Percentiles rank a stretch among this genome's conserved stretches.
phyloP scores from a whole-genome alignment of 1,284 basidiomycete species.

The Heliocybe sulcata region DNA sequence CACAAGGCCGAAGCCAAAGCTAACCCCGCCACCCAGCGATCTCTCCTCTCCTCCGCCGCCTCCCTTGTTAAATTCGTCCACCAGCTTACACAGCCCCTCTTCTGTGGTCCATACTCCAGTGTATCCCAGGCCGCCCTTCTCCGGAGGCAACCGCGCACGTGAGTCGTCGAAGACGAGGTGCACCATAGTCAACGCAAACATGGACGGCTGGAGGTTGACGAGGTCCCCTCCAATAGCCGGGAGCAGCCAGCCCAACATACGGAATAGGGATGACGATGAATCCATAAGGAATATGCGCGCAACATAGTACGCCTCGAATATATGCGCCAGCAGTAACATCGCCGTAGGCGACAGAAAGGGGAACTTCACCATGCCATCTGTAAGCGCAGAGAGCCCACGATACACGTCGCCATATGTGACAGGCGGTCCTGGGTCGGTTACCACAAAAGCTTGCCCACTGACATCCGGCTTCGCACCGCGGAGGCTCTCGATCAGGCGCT shows the following conservation, averaged over 20 bases:
- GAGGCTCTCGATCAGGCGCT: slow-evolving; percentile 44
- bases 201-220: slow-evolving; percentile 60
- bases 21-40: slow-evolving; percentile 22
- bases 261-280: slow-evolving; percentile 20
- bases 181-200: slow-evolving; percentile 53
- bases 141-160: slow-evolving; percentile 48
- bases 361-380: slow-evolving; percentile 44
- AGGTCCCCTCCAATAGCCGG: slow-evolving; percentile 47
- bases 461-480: slow-evolving; percentile 49
- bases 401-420: slow-evolving; percentile 57
- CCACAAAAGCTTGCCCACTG: slow-evolving; percentile 58
- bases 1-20: slow-evolving; percentile 27
- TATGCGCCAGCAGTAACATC: slow-evolving; percentile 45
- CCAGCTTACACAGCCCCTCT: slow-evolving; percentile 30
- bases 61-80: slow-evolving; percentile 39
- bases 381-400: slow-evolving; percentile 37
- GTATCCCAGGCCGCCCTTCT: slow-evolving; percentile 63
- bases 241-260: slow-evolving; percentile 29
- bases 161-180: slow-evolving; percentile 70
- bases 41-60: slow-evolving; percentile 25
- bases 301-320: slow-evolving; percentile 50
- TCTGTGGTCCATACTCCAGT: slow-evolving; percentile 49
- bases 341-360: slow-evolving; percentile 43
- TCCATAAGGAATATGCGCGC: slow-evolving; percentile 28
- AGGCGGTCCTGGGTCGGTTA: slow-evolving; percentile 57